Evolutionary conservation across 441 rosid species (phyloP).

Genomic region (Pelargonium citronellum): DNA sequence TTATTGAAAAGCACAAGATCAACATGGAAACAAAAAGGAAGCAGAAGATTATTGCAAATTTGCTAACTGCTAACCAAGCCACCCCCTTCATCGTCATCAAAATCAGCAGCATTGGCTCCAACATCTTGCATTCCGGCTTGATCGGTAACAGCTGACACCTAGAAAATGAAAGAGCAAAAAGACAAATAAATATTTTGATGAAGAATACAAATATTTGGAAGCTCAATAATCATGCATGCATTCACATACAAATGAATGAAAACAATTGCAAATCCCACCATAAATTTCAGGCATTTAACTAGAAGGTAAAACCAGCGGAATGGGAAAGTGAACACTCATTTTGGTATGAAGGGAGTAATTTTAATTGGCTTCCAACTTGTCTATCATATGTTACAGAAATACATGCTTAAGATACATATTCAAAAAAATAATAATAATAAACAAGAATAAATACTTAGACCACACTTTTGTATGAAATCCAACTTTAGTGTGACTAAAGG

Average conservation of each 20-base stretch:
- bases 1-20: not conserved
- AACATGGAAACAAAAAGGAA: not conserved
- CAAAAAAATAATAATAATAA: no score
- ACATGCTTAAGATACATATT: no score
- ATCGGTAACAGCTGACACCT: conserved; percentile 97
- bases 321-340: no score
- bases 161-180: conserved; percentile 18
- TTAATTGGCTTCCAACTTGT: no score
- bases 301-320: no score
- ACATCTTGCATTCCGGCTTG: conserved; percentile 62
- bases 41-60: not conserved
- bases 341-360: no score
- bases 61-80: conserved; percentile 66
- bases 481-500: no score
- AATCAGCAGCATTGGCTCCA: conserved; percentile 68
- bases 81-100: conserved; percentile 96
- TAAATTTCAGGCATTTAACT: no score
- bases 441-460: no score
- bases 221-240: not conserved
- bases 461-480: no score
- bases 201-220: not conserved
- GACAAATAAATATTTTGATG: not conserved
- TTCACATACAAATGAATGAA: not conserved
- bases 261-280: no score
- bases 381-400: no score